These are phyloP conservation scores for Cladosporium sp. DNA, from an alignment of 2,329 filamentous ascomycete genomes.

Conservation along the genomic window DNA sequence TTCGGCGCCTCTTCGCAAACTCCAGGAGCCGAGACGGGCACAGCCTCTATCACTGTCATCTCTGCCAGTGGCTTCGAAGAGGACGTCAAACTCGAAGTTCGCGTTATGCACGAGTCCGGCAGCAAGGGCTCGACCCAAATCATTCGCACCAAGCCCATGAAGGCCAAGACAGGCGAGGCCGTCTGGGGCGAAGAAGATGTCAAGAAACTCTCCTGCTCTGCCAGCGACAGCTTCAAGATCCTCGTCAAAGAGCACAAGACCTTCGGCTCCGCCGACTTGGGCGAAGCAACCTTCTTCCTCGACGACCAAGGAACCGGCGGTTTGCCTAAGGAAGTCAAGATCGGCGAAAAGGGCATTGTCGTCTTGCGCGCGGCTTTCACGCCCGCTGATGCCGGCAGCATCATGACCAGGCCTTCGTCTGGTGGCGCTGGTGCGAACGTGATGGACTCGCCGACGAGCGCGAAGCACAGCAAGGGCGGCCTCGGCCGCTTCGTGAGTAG, in stretches of 20 bases:
- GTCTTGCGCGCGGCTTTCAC: slow-evolving; percentile 45
- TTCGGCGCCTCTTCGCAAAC: slow-evolving; percentile 36
- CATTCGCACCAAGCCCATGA: slow-evolving; percentile 90
- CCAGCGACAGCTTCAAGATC: slow-evolving; percentile 83
- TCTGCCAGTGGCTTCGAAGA: slow-evolving; percentile 72
- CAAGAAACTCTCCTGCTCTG: slow-evolving; percentile 74
- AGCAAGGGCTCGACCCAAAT: slow-evolving; percentile 70
- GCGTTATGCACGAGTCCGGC: slow-evolving; percentile 40
- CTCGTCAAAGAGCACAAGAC: slow-evolving; percentile 81
- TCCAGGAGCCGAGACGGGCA: slow-evolving; percentile 63
- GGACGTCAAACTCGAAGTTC: slow-evolving; percentile 39
- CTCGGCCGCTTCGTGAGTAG: slow-evolving; percentile 31
- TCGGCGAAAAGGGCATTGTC: slow-evolving; percentile 74
- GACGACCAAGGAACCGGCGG: slow-evolving; percentile 69
- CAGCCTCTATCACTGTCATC: slow-evolving; percentile 76
- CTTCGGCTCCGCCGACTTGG: slow-evolving; percentile 82
- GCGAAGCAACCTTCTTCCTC: slow-evolving; percentile 87
- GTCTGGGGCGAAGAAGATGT: slow-evolving; percentile 57
- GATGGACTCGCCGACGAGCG: slow-evolving; percentile 6
- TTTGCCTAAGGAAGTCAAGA: slow-evolving; percentile 70
- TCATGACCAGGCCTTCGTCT: slow-evolving; percentile 22
- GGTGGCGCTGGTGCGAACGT: slow-evolving; percentile 16
- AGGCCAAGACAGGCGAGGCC: slow-evolving; percentile 65
- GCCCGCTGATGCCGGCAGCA: slow-evolving; percentile 29
- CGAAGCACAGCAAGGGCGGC: slow-evolving; percentile 25